A percentile compares a stretch with the other conserved stretches of the same genome.
Conservation (phyloP, 2,329 filamentous ascomycete genomes). For the Penicillium sp. region DNA sequence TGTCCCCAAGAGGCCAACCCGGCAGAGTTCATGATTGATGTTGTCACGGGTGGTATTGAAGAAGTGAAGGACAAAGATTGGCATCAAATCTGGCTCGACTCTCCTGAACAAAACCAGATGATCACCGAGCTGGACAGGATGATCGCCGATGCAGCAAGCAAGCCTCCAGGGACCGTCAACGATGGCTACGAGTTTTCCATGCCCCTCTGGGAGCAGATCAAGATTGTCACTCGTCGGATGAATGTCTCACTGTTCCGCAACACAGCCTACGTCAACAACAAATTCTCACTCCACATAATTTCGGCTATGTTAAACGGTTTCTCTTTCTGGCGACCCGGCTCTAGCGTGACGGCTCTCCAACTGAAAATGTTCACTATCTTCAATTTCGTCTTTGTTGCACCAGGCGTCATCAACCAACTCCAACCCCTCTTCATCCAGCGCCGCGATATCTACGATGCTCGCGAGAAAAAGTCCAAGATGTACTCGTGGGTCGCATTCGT, state of each 20-base stretch:
- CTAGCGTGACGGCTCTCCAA: conserved; percentile 67
- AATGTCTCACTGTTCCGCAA: conserved; percentile 68
- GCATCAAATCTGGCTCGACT: conserved; percentile 71
- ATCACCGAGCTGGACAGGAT: conserved; percentile 66
- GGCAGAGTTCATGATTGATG: conserved; percentile 60
- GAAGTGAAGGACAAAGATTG: conserved; percentile 57
- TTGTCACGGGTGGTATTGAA: conserved; percentile 48
- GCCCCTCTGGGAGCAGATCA: conserved; percentile 62
- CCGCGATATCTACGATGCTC: conserved; percentile 65
- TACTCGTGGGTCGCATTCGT: conserved; percentile 74
- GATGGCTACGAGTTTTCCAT: conserved; percentile 65
- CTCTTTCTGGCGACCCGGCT: conserved; percentile 68
- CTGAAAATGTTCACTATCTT: conserved; percentile 71
- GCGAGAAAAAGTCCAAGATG: conserved; percentile 71
- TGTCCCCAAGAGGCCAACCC: conserved; percentile 65
- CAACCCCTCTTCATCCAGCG: conserved; percentile 71
- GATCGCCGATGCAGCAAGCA: conserved; percentile 49
- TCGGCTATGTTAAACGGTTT: conserved; percentile 53
- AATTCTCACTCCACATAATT: conserved; percentile 60
- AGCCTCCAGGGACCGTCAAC: conserved; percentile 48
- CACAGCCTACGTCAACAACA: conserved; percentile 66
- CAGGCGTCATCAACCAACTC: conserved; percentile 50
- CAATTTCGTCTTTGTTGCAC: conserved; percentile 59
- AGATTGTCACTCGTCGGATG: conserved; percentile 66
- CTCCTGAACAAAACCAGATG: conserved; percentile 59